Evolutionary conservation across 2,329 filamentous ascomycete species (phyloP), one percentile per base, ranked within the genome.

Genomic region (Stachybotrys chlorohalonatus): DNA sequence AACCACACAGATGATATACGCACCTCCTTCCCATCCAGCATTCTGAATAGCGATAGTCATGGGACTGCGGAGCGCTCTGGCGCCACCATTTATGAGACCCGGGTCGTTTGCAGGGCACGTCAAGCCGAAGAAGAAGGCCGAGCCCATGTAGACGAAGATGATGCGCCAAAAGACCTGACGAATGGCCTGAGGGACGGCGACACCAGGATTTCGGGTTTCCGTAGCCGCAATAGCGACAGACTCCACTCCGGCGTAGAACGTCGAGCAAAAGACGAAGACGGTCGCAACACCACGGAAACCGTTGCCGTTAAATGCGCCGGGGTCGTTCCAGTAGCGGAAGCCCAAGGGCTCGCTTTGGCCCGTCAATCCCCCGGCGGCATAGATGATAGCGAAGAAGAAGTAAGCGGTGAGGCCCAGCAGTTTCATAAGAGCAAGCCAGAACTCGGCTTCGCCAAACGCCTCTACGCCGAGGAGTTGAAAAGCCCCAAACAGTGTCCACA

Each of bases 381-480:
- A 87, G 55, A 90, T 73, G 56, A 90, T 86, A 52, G 85, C 80
- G 62, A 90, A 89, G 59, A 91, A 73, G 67, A 89, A 88, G 68
- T 87, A 89, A 1, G 86, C 86, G 1, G 87, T 72, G 1, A 91
- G 72, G 1, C 86, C 85, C 3, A 84, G 66, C 6, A 91, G 78
- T 65, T 92, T 92, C 64, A 90, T 70, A 15, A 86, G 76, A 1
- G 87, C 85, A 55, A 91, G 80, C 86, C 87, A 91, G 64, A 91
- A 90, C 64, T 93, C 89, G 9, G 86, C 83, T 65, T 92, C 88
- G 13, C 88, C 88, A 65, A 90, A 92, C 4, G 85, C 82, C 61
- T 85, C 82, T 1, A 91, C 84, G 1, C 86, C 86, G 1, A 90
- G 73, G 39, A 90, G 75, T 62, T 90, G 88, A 56, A 90, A 83